A percentile compares a stretch with the other conserved stretches of the same genome.
Conservation (phyloP, 257 asterid genomes). For the Solanum sejunctum region DNA sequence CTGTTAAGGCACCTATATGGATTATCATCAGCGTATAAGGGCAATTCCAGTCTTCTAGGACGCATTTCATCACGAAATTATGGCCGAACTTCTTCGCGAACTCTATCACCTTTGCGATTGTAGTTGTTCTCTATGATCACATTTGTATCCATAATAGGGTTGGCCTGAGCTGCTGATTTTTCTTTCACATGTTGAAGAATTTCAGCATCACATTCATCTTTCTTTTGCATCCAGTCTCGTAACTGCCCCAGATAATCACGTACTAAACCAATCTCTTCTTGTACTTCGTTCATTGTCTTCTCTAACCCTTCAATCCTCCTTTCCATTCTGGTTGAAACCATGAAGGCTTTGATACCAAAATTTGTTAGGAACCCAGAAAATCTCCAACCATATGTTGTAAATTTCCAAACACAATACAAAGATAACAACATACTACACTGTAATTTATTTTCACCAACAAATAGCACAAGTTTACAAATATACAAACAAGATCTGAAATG, state of each 20-base stretch:
- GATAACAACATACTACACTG: no score
- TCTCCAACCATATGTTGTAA: no score
- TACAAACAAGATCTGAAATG: no score
- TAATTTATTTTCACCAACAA: no score
- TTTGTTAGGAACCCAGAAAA: no score
- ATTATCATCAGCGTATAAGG: background rate
- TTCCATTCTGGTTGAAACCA: background rate
- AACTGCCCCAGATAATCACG: background rate
- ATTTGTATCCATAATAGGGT: background rate
- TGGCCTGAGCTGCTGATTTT: background rate
- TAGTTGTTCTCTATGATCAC: background rate
- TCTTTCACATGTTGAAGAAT: background rate
- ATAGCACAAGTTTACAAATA: no score
- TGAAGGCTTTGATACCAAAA: background rate
- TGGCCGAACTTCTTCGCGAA: background rate
- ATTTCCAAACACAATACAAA: no score
- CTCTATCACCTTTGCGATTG: background rate
- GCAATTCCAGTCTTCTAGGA: background rate
- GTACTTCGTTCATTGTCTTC: background rate
- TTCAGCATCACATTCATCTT: background rate
- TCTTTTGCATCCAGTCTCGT: background rate
- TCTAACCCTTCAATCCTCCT: background rate
- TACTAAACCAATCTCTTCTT: background rate
- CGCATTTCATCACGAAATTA: background rate
- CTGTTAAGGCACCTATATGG: background rate